phyloP scores from a whole-genome alignment of 1,139 yeast genomes.

The Kurtzmaniella quercitrusa region DNA sequence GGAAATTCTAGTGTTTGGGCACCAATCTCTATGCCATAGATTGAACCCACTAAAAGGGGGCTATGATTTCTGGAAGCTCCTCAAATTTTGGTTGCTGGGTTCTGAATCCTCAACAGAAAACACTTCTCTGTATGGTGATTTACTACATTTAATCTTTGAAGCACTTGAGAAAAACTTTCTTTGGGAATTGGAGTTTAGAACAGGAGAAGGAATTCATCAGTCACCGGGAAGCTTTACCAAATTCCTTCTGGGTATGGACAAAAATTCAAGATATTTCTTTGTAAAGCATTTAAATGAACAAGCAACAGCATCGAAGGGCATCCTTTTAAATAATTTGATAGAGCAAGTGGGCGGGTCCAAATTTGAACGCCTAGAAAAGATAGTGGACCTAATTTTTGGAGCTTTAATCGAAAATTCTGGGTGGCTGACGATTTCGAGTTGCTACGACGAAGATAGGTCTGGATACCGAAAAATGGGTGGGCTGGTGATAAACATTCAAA shows the following conservation, averaged over 20 bases:
- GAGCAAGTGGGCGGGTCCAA: constrained; percentile 1
- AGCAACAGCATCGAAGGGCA: not conserved
- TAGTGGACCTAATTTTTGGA: constrained; percentile 25
- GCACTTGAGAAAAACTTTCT: constrained; percentile 1
- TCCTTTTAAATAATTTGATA: constrained; percentile 2
- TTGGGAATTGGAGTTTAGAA: not conserved
- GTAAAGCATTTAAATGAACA: not conserved
- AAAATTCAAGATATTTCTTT: constrained; percentile 4
- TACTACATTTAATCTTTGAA: constrained; percentile 6
- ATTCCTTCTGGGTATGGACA: constrained; percentile 17
- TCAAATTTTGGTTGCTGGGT: constrained; percentile 4
- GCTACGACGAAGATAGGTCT: constrained; percentile 24
- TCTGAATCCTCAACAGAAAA: not conserved
- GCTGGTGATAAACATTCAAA: constrained; percentile 3
- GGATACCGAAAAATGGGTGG: not conserved
- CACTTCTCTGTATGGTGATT: not conserved
- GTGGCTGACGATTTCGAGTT: constrained; percentile 15
- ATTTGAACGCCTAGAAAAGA: constrained; percentile 30
- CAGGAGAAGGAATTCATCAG: not conserved
- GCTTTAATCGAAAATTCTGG: constrained; percentile 16
- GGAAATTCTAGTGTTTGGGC: constrained; percentile 4
- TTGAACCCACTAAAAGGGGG: constrained; percentile 3
- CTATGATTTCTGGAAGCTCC: constrained; percentile 6
- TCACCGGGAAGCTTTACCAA: constrained; percentile 4
- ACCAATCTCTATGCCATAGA: constrained; percentile 2